Percentiles rank a stretch among this genome's conserved stretches.
phyloP scores from a whole-genome alignment of 441 rosid genomes.

The Sinapis alba region DNA sequence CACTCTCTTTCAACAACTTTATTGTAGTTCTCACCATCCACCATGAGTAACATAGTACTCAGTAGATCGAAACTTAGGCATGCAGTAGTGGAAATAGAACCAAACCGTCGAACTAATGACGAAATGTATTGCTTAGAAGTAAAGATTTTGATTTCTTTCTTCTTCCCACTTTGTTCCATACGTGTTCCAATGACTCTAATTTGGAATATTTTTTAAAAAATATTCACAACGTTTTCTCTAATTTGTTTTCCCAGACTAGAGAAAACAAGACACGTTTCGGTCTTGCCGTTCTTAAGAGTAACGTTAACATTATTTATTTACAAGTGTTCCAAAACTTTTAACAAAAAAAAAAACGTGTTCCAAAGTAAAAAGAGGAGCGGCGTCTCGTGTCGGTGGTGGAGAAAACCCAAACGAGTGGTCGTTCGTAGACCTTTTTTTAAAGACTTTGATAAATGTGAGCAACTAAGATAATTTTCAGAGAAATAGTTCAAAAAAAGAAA shows the following conservation, averaged over 20 bases:
- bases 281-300: neutral
- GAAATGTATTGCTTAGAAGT: slow-evolving; percentile 31
- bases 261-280: neutral
- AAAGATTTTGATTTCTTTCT: slow-evolving; percentile 18
- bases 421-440: neutral
- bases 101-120: slow-evolving; percentile 19
- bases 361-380: slow-evolving; percentile 3
- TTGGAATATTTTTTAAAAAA: neutral
- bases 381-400: slow-evolving; percentile 29
- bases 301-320: slow-evolving; percentile 2
- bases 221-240: neutral
- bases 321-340: neutral
- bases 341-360: neutral
- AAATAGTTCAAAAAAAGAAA: too few species aligned
- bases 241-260: neutral
- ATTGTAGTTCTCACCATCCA: neutral
- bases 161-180: slow-evolving; percentile 22
- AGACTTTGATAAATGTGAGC: neutral
- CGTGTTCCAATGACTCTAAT: slow-evolving; percentile 9
- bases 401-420: neutral
- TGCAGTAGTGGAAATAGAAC: neutral
- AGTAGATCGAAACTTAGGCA: neutral
- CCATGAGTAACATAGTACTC: neutral
- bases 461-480: neutral
- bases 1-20: neutral